Evolutionary conservation across 2,329 filamentous ascomycete species (phyloP), one percentile per base, ranked within the genome.

Genomic region (Paecilomyces sp.): DNA sequence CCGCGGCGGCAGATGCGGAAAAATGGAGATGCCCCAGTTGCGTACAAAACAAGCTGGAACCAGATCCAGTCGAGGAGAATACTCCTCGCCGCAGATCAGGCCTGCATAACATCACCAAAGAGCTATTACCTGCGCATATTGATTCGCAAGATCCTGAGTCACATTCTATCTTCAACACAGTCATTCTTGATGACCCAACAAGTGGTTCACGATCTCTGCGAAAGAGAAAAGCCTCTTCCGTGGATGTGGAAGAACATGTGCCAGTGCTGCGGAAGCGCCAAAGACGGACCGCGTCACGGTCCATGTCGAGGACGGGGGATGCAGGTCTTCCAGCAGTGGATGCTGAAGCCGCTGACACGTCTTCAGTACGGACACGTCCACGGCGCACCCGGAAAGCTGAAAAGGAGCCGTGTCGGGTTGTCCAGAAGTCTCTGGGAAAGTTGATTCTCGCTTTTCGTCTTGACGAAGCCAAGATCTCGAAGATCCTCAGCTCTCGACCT

Each of bases 141-240:
- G 87, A 87, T 50, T 76, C 82, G 7, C 80, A 84, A 62, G 87
- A 85, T 62, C 83, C 87, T 15, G 86, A 87, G 62, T 90, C 89
- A 15, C 88, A 91, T 73, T 92, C 90, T 0, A 85, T 91, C 30
- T 92, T 92, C 73, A 89, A 89, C 65, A 86, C 87, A 59, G 77
- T 89, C 11, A 86, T 89, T 41, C 80, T 89, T 58, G 85, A 89
- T 57, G 88, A 91, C 67, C 82, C 88, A 7, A 81, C 88, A 77
- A 89, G 93, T 73, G 89, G 88, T 54, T 87, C 90, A 8, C 87
- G 91, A 57, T 84, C 89, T 33, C 78, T 96, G 61, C 84, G 92
- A 61, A 96, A 96, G 76, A 86, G 92, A 58, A 96, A 93, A 74
- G 88, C 90, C 18, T 91, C 90, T 1, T 88, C 89, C 2, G 80